These are phyloP conservation scores for Cicer bijugum DNA, from an alignment of 306 rosid genomes.

Conservation along the genomic window DNA sequence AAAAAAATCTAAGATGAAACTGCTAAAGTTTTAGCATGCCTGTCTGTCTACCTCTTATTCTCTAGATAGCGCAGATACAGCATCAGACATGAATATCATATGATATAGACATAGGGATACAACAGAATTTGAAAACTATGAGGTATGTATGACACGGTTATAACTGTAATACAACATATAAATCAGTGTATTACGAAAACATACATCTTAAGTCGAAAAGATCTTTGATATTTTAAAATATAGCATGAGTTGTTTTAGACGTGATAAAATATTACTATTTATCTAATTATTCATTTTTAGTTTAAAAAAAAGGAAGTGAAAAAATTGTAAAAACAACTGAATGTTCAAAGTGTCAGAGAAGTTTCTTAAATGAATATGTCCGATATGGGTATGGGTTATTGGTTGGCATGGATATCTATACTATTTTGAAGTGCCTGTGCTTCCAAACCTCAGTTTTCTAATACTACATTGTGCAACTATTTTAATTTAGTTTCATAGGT, in stretches of 20 bases:
- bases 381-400: neutral
- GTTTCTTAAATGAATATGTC: neutral
- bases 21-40: slow-evolving; percentile 1
- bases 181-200: neutral
- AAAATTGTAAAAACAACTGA: neutral
- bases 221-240: neutral
- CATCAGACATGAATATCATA: neutral
- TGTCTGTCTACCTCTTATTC: neutral
- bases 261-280: neutral
- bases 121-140: neutral
- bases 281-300: neutral
- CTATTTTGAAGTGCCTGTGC: neutral
- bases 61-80: too few relatives aligned
- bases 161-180: neutral
- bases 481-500: slow-evolving; percentile 11
- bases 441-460: neutral
- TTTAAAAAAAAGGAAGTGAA: neutral
- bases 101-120: neutral
- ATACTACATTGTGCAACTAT: neutral
- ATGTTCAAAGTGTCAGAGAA: neutral
- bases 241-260: neutral
- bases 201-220: neutral
- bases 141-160: neutral
- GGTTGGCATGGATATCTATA: neutral
- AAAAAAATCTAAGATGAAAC: neutral